phyloP scores from a whole-genome alignment of 441 rosid species.

The Jatropha podagrica region DNA sequence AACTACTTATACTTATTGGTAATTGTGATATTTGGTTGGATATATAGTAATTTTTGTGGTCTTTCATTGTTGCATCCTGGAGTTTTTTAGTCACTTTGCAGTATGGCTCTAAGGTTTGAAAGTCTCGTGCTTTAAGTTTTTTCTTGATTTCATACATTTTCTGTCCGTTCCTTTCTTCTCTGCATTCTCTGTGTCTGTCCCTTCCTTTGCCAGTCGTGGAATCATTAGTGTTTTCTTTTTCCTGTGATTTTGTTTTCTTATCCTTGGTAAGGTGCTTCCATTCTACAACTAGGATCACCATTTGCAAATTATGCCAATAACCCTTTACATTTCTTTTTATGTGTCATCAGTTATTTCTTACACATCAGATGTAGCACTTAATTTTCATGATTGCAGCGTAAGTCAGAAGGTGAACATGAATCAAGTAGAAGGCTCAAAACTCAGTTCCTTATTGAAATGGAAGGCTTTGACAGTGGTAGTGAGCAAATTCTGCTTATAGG shows the following conservation, averaged over 20 bases:
- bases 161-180: background rate
- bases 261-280: slow-evolving; percentile 7
- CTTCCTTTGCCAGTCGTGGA: background rate
- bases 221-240: background rate
- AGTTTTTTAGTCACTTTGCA: background rate
- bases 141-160: background rate
- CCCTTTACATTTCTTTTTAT: background rate
- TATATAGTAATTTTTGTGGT: no score
- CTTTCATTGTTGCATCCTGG: background rate
- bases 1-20: background rate
- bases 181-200: background rate
- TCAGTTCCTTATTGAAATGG: slow-evolving; percentile 96
- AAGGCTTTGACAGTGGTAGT: slow-evolving; percentile 84
- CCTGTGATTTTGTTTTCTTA: background rate
- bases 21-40: background rate
- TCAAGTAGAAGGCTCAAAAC: slow-evolving; percentile 95
- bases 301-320: background rate
- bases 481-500: slow-evolving; percentile 95
- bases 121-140: background rate
- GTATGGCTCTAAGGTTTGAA: background rate
- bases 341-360: background rate
- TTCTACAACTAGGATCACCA: background rate
- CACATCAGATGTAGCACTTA: slow-evolving; percentile 15
- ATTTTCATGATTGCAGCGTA: slow-evolving; percentile 58
- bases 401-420: slow-evolving; percentile 98